phyloP scores from a whole-genome alignment of 257 asterid genomes.

The Oldenlandia corymbosa region DNA sequence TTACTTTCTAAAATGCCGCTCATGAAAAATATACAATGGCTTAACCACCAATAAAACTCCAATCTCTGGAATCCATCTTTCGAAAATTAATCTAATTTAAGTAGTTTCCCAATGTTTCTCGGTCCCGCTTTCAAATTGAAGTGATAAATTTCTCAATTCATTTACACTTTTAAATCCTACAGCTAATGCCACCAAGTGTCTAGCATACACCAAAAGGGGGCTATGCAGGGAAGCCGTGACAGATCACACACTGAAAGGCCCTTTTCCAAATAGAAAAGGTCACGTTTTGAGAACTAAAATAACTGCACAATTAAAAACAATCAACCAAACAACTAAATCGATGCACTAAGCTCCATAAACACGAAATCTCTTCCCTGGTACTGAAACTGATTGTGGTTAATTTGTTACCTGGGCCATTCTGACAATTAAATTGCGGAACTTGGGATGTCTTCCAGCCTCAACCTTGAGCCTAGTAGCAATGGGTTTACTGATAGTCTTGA shows the following conservation, averaged over 20 bases:
- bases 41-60: neutral
- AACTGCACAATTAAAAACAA: neutral
- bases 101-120: neutral
- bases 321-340: neutral
- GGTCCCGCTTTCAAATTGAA: neutral
- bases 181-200: neutral
- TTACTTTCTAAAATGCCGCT: neutral
- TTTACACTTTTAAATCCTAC: neutral
- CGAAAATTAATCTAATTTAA: neutral
- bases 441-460: constrained; percentile 76
- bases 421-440: constrained; percentile 61
- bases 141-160: neutral
- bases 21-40: neutral
- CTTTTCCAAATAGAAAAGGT: neutral
- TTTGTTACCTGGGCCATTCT: constrained; percentile 74
- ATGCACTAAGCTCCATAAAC: neutral
- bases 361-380: neutral
- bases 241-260: neutral
- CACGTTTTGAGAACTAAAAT: neutral
- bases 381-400: neutral
- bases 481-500: constrained; percentile 84
- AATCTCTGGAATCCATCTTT: neutral
- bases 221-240: neutral
- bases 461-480: constrained; percentile 71
- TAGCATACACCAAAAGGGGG: neutral